Conservation (phyloP, 2,329 filamentous ascomycete species). For the Gnomoniopsis smithogilvyi region DNA sequence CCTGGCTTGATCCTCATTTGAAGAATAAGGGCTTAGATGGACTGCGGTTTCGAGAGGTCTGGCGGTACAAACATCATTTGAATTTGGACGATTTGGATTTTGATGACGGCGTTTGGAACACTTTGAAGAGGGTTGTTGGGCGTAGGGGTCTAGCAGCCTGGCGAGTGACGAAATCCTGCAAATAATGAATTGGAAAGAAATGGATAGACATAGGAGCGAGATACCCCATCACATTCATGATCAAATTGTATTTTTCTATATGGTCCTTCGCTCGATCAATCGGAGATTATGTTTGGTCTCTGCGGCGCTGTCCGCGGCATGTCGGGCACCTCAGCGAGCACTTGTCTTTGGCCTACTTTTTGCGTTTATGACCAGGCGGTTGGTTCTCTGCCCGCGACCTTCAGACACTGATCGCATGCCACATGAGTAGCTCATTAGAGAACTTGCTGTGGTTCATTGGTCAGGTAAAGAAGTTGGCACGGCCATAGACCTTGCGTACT, state of each 20-base stretch:
- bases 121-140: slow-evolving; percentile 64
- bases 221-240: slow-evolving; percentile 13
- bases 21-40: slow-evolving; percentile 56
- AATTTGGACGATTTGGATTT: slow-evolving; percentile 81
- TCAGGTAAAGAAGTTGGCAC: too few relatives aligned
- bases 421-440: too few relatives aligned
- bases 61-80: slow-evolving; percentile 64
- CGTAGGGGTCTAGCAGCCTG: slow-evolving; percentile 59
- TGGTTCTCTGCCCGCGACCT: too few relatives aligned
- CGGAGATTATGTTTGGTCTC: background rate
- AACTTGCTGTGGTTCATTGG: too few relatives aligned
- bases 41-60: slow-evolving; percentile 66
- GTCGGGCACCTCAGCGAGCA: too few relatives aligned
- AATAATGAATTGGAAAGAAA: slow-evolving; percentile 6
- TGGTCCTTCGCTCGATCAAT: background rate
- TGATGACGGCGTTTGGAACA: slow-evolving; percentile 73
- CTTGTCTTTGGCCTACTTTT: too few relatives aligned
- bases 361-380: too few relatives aligned
- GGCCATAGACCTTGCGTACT: too few relatives aligned
- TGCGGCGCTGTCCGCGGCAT: background rate
- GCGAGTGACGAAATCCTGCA: slow-evolving; percentile 63
- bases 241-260: background rate
- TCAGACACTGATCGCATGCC: too few relatives aligned
- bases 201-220: slow-evolving; percentile 6
- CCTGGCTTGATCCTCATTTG: slow-evolving; percentile 64